These are phyloP conservation scores for Lyophyllum decastes DNA, from an alignment of 768 basidiomycete genomes.

Conservation along the genomic window DNA sequence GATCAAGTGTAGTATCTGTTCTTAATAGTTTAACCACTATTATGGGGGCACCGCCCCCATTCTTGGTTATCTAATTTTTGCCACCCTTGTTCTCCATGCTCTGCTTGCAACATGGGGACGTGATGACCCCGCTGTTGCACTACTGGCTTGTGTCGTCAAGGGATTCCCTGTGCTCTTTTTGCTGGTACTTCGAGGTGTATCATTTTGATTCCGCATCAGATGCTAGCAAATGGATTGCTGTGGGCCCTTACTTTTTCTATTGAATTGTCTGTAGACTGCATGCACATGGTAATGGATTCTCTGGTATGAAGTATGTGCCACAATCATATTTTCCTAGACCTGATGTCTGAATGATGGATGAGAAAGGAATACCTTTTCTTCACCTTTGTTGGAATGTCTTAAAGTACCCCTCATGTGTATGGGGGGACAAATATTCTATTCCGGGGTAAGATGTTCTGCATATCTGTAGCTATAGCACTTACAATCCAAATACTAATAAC, in stretches of 20 bases:
- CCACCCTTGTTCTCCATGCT: conserved; percentile 1
- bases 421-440: too few species aligned
- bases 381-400: too few species aligned
- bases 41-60: conserved; percentile 1
- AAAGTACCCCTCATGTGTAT: too few species aligned
- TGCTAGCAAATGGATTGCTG: conserved; percentile 4
- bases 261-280: neutral
- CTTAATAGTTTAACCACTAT: conserved; percentile 42
- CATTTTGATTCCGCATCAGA: neutral
- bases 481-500: too few species aligned
- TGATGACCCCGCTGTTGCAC: neutral
- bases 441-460: too few species aligned
- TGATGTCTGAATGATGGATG: too few species aligned
- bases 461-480: too few species aligned
- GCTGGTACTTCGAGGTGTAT: neutral
- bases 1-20: conserved; percentile 99
- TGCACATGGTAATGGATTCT: too few species aligned
- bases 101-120: conserved; percentile 6
- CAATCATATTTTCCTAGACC: too few species aligned
- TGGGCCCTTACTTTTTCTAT: neutral
- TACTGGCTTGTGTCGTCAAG: conserved; percentile 7
- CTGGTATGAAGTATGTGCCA: neutral
- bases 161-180: conserved; percentile 7
- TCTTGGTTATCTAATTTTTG: neutral
- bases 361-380: too few species aligned